Percentiles rank a stretch among this genome's conserved stretches.
These are phyloP conservation scores for Chamaenerion angustifolium DNA, from an alignment of 345 rosid species.

Conservation along the genomic window DNA sequence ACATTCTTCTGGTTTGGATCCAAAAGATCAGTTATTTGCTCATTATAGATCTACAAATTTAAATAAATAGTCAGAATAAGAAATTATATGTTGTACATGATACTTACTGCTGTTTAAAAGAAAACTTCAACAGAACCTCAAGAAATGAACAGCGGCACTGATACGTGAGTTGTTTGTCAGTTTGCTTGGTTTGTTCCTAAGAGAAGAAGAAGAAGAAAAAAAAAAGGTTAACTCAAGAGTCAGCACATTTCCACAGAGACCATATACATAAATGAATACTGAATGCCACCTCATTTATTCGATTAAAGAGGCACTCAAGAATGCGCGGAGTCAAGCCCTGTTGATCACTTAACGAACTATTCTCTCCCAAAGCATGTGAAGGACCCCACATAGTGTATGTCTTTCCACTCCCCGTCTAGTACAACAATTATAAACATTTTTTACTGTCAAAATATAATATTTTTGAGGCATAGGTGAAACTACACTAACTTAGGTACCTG, in stretches of 20 bases:
- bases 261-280: constrained; percentile 9
- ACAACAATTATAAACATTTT: not conserved
- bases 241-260: constrained; percentile 2
- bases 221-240: constrained; percentile 1
- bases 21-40: constrained; percentile 92
- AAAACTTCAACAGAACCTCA: constrained; percentile 38
- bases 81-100: not conserved
- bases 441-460: not conserved
- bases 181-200: constrained; percentile 83
- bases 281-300: constrained; percentile 65
- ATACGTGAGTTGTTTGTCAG: constrained; percentile 72
- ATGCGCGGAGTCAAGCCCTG: constrained; percentile 94
- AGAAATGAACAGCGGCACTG: constrained; percentile 97
- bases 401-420: constrained; percentile 92
- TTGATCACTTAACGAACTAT: constrained; percentile 42
- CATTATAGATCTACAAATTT: constrained; percentile 77
- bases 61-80: not conserved
- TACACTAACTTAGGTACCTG: constrained; percentile 35
- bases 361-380: constrained; percentile 61
- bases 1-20: constrained; percentile 81
- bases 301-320: constrained; percentile 60
- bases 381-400: constrained; percentile 99
- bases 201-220: constrained; percentile 11
- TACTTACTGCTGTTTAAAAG: not conserved
- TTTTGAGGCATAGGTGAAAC: not conserved